Evolutionary conservation across 371 early-diverging fungal species (phyloP).

Genomic region (Syncephalastrum racemosum): DNA sequence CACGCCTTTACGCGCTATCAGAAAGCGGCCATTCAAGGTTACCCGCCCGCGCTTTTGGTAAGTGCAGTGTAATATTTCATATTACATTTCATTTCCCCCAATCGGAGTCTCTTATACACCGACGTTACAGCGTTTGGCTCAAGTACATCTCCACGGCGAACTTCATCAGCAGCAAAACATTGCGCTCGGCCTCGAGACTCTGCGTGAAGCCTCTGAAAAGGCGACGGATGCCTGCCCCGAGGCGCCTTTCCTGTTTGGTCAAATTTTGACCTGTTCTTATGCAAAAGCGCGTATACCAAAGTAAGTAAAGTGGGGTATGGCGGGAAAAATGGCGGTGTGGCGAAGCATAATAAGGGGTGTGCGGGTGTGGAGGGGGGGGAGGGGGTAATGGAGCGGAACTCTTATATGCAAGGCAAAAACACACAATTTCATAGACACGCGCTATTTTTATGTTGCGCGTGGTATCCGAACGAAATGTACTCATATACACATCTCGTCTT

Average conservation of each 20-base stretch:
- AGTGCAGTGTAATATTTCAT: no score
- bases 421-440: no score
- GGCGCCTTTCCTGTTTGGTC: constrained; percentile 38
- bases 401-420: no score
- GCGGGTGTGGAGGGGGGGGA: no score
- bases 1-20: constrained; percentile 41
- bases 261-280: constrained; percentile 31
- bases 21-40: constrained; percentile 75
- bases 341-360: no score
- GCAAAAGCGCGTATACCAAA: constrained; percentile 32
- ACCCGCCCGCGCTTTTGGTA: constrained; percentile 17
- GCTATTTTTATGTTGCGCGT: no score
- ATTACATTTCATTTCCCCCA: no score
- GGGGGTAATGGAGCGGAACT: no score
- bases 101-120: constrained; percentile 1
- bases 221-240: constrained; percentile 33
- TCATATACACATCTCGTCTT: no score
- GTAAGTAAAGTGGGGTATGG: constrained; percentile 18
- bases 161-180: constrained; percentile 38
- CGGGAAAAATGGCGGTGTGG: no score
- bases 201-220: constrained; percentile 34
- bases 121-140: constrained; percentile 31
- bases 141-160: constrained; percentile 40
- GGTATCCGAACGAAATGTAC: no score
- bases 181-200: constrained; percentile 24